These are phyloP conservation scores for Solanum paucissectum DNA, from an alignment of 257 asterid species.

Conservation along the genomic window DNA sequence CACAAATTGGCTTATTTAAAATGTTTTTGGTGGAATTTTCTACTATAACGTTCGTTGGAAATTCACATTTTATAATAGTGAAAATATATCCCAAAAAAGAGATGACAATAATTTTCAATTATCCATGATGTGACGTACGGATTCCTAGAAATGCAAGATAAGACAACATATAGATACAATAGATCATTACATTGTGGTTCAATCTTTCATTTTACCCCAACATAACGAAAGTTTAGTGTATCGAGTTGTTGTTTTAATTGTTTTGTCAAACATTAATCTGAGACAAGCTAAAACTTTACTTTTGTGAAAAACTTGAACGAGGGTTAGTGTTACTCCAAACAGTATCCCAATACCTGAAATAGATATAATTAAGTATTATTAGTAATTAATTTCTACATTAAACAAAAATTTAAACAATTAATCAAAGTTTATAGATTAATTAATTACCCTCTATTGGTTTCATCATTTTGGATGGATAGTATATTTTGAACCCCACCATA, in stretches of 20 bases:
- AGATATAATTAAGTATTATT: neutral
- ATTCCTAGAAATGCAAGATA: neutral
- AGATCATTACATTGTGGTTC: too few relatives aligned
- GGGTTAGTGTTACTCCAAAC: conserved; percentile 24
- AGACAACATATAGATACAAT: too few relatives aligned
- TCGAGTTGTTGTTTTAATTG: neutral
- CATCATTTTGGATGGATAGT: conserved; percentile 15
- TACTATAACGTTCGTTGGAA: neutral
- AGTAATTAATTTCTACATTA: neutral
- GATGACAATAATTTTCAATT: neutral
- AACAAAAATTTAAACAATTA: neutral
- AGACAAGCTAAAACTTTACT: conserved; percentile 1
- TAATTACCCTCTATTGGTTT: conserved; percentile 36
- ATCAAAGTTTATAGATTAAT: neutral
- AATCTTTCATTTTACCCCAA: neutral
- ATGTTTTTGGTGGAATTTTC: neutral
- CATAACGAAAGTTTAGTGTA: neutral
- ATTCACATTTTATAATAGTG: neutral
- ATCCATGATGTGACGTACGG: neutral
- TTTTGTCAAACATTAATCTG: neutral
- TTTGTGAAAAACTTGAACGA: neutral
- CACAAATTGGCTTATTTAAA: neutral
- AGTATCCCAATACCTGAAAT: conserved; percentile 41
- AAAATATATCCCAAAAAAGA: neutral
- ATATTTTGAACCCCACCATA: conserved; percentile 39